Conservation (phyloP, 2,329 filamentous ascomycete genomes). For the Sporothrix dimorphospora region DNA sequence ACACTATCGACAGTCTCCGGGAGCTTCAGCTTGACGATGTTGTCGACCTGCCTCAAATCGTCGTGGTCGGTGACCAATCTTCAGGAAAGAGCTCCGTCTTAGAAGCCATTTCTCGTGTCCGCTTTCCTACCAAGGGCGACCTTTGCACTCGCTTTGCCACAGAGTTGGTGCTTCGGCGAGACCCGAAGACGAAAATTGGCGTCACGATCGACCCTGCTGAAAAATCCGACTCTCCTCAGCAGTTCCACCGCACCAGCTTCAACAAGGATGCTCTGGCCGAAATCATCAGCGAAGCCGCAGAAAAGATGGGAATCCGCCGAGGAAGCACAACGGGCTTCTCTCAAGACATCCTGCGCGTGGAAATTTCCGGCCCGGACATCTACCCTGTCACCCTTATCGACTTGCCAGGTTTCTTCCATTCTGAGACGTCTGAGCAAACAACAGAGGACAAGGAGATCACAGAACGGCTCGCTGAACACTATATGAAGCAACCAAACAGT, state of each 20-base stretch:
- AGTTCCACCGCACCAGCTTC: neutral
- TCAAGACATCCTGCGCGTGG: neutral
- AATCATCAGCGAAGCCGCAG: neutral
- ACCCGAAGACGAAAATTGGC: neutral
- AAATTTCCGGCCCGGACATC: neutral
- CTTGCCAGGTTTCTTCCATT: neutral
- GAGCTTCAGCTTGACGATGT: neutral
- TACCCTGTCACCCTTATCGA: neutral
- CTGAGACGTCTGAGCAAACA: neutral
- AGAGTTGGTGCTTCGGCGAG: neutral
- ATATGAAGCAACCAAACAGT: neutral
- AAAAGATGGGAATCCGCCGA: neutral
- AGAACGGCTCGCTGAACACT: neutral
- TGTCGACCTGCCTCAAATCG: slow-evolving; percentile 4
- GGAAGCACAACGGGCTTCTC: neutral
- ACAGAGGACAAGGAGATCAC: neutral
- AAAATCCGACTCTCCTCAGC: neutral
- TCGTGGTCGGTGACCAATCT: slow-evolving; percentile 10
- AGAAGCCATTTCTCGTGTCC: slow-evolving; percentile 8
- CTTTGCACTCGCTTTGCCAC: neutral
- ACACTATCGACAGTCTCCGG: neutral
- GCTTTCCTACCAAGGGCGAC: neutral
- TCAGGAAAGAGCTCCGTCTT: neutral
- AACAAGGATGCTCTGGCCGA: neutral
- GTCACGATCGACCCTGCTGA: neutral